These are phyloP conservation scores for Cardamine chenopodiifolia DNA, from an alignment of 345 rosid species.

Conservation along the genomic window DNA sequence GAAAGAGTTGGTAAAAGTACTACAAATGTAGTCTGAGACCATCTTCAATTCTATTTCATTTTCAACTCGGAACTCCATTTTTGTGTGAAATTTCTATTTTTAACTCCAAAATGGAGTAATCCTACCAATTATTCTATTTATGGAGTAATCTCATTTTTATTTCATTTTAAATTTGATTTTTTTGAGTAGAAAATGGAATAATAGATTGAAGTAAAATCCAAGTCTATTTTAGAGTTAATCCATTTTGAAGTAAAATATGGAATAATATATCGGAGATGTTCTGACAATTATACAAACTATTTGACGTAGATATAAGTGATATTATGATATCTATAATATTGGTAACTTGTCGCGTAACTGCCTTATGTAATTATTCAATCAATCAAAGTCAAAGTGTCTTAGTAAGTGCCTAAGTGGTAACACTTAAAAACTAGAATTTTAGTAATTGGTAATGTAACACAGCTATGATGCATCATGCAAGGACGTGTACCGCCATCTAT, in stretches of 20 bases:
- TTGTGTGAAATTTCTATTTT: too few relatives aligned
- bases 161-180: too few relatives aligned
- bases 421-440: background rate
- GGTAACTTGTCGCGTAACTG: background rate
- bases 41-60: too few relatives aligned
- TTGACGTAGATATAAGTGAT: background rate
- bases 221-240: too few relatives aligned
- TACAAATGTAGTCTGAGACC: background rate
- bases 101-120: too few relatives aligned
- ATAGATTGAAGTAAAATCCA: too few relatives aligned
- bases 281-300: background rate
- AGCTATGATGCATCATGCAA: background rate
- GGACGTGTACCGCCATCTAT: background rate
- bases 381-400: background rate
- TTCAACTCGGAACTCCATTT: too few relatives aligned
- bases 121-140: too few relatives aligned
- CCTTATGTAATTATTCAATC: background rate
- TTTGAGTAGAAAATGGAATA: too few relatives aligned
- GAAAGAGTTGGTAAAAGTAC: background rate
- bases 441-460: background rate
- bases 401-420: background rate
- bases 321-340: background rate
- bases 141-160: too few relatives aligned
- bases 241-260: too few relatives aligned
- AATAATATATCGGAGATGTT: too few relatives aligned